Percentiles rank a stretch among this genome's conserved stretches.
phyloP scores from a whole-genome alignment of 192 early-diverging fungal genomes.

The Geosiphon pyriformis region DNA sequence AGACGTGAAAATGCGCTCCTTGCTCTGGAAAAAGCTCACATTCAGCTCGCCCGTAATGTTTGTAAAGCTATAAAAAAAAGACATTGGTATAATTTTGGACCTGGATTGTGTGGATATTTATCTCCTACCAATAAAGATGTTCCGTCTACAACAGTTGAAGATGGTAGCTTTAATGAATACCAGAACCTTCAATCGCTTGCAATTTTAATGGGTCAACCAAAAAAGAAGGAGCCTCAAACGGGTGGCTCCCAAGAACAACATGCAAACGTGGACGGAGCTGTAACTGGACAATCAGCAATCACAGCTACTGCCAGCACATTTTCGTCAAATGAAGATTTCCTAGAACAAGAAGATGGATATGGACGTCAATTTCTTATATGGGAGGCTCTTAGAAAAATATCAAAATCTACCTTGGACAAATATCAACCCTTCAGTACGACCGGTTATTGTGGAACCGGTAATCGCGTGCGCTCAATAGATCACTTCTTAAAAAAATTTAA shows the following conservation, averaged over 20 bases:
- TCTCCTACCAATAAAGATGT: background rate
- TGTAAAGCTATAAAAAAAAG: constrained; percentile 24
- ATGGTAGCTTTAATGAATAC: background rate
- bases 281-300: background rate
- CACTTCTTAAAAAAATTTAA: constrained; percentile 38
- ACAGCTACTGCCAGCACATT: background rate
- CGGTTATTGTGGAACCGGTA: constrained; percentile 23
- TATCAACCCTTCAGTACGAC: constrained; percentile 33
- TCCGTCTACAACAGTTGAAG: background rate
- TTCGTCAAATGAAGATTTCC: constrained; percentile 2
- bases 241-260: background rate
- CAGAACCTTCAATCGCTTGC: constrained; percentile 11
- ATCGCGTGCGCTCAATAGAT: constrained; percentile 33
- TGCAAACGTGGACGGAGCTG: too few species aligned
- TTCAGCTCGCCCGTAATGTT: constrained; percentile 37
- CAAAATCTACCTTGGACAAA: constrained; percentile 27
- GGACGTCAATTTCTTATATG: constrained; percentile 31
- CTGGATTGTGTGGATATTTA: background rate
- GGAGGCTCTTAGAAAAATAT: constrained; percentile 27
- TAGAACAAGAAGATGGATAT: constrained; percentile 17
- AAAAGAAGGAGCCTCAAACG: background rate
- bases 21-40: constrained; percentile 44
- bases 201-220: background rate
- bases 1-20: constrained; percentile 38
- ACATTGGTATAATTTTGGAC: constrained; percentile 1